Conservation (phyloP, 192 early-diverging fungal genomes). For the Coemansia sp. region DNA sequence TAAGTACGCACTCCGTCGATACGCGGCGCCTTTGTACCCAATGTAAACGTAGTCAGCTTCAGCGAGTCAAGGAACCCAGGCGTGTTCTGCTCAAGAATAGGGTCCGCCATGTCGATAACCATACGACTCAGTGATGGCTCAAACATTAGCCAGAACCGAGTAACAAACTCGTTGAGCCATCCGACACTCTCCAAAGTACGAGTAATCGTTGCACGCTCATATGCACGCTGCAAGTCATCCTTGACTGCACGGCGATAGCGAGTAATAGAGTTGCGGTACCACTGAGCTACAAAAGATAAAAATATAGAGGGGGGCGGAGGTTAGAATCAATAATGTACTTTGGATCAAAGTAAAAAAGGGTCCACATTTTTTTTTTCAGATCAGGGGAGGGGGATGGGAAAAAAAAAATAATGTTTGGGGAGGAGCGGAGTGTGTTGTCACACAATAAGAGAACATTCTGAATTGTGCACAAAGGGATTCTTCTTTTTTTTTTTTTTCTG, state of each 20-base stretch:
- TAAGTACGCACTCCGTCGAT: constrained; percentile 75
- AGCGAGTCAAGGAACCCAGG: constrained; percentile 84
- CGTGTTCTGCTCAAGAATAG: constrained; percentile 72
- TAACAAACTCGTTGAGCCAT: constrained; percentile 90
- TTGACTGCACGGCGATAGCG: constrained; percentile 70
- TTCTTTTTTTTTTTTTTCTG: neutral
- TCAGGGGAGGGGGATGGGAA: neutral
- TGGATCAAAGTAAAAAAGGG: neutral
- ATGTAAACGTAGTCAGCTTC: constrained; percentile 72
- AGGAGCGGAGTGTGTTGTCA: neutral
- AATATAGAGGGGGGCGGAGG: neutral
- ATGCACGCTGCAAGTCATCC: constrained; percentile 72
- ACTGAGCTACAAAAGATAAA: constrained; percentile 59
- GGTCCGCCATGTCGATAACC: constrained; percentile 73
- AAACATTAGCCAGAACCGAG: constrained; percentile 88
- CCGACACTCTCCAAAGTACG: constrained; percentile 71
- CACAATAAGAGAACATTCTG: neutral
- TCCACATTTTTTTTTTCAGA: neutral
- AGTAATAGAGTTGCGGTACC: constrained; percentile 74
- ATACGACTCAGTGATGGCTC: constrained; percentile 83
- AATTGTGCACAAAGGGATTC: neutral
- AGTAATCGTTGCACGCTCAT: constrained; percentile 58
- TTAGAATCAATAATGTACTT: constrained; percentile 6
- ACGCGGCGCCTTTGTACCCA: constrained; percentile 77
- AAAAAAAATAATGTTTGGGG: neutral